Evolutionary conservation across 352 stramenopile species (phyloP), one percentile per base, ranked within the genome.

Genomic region (Phytophthora ramorum): DNA sequence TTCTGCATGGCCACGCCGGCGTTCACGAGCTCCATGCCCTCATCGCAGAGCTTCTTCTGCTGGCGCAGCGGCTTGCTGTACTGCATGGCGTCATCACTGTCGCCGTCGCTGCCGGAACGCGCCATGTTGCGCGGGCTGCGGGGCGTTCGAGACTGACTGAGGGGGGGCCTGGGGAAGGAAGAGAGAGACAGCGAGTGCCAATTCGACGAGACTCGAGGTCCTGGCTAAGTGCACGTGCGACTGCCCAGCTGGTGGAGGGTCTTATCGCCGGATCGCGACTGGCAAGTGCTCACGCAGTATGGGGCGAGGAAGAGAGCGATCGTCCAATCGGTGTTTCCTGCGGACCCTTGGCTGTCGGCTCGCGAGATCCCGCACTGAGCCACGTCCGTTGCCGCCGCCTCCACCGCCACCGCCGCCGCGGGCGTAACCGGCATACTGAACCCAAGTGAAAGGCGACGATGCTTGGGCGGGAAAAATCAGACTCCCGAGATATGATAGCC

Each of bases 21-120:
- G 63, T 95, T 95, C 51, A 95, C 87, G 30, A 95, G 74, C 63
- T 81, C 79, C 87, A 93, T 93, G 65, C 62, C 87, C 43, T 93
- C 83, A 68, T 93, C 83, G 60, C 87, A 95, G 45, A 93, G 69
- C 50, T 85, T 79, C 68, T 92, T 91, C 70, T 95, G 87, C 67
- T 81, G 79, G 26, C 75, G 66, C 48, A 95, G 64, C 49, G 67
- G 72, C 70, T 84, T 81, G 69, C 76, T 90, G 53, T 78, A 74
- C 68, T 85, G 76, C 63, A 79, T 62, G 28, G 66, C 67, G 64
- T 91, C 83, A 74, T 91, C 81, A 61, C 78, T 91, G 32, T 90
- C 83, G 17, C 62, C 69, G 38, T 79, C 83, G 53, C 76, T 86
- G 57, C 74, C 69, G 19, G 72, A 81, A 64, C 72, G 75, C 72